Evolutionary conservation across 2,329 filamentous ascomycete species (phyloP).

Genomic region (Graphilbum fragrans): DNA sequence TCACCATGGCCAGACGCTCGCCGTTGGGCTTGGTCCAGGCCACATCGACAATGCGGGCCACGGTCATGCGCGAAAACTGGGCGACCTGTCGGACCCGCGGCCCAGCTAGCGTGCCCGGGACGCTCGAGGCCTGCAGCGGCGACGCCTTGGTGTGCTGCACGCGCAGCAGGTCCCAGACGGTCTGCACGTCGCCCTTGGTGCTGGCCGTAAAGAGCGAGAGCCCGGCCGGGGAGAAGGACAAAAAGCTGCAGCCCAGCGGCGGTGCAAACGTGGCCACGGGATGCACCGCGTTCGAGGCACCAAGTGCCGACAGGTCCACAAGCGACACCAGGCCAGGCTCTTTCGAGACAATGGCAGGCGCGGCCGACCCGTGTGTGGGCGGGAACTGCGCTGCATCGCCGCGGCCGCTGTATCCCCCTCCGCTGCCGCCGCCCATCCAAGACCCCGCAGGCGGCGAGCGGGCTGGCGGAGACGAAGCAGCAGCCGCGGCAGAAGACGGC

Average conservation of each 20-base stretch:
- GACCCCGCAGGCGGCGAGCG: constrained; percentile 25
- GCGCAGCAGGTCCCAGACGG: constrained; percentile 67
- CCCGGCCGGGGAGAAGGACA: constrained; percentile 66
- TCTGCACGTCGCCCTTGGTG: constrained; percentile 72
- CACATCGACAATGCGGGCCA: constrained; percentile 81
- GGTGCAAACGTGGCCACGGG: constrained; percentile 61
- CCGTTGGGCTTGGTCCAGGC: constrained; percentile 74
- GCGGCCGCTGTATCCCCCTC: constrained; percentile 26
- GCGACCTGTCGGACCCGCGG: constrained; percentile 70
- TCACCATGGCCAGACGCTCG: constrained; percentile 78
- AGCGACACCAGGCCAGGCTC: constrained; percentile 68
- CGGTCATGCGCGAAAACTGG: constrained; percentile 82
- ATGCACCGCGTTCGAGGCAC: constrained; percentile 37
- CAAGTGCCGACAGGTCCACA: constrained; percentile 54
- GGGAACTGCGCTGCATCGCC: constrained; percentile 50
- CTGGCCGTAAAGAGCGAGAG: constrained; percentile 67
- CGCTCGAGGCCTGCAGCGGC: constrained; percentile 37
- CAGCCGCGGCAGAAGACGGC: constrained; percentile 4
- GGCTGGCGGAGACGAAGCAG: constrained; percentile 21
- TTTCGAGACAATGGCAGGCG: constrained; percentile 39
- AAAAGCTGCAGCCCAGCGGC: constrained; percentile 64
- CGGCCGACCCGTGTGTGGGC: constrained; percentile 57
- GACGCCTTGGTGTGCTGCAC: constrained; percentile 52
- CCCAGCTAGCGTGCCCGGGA: constrained; percentile 30
- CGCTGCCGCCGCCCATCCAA: constrained; percentile 26